Base-by-base conservation (phyloP, 139 green algal species). In the Auxenochlorella pyrenoidosa region DNA sequence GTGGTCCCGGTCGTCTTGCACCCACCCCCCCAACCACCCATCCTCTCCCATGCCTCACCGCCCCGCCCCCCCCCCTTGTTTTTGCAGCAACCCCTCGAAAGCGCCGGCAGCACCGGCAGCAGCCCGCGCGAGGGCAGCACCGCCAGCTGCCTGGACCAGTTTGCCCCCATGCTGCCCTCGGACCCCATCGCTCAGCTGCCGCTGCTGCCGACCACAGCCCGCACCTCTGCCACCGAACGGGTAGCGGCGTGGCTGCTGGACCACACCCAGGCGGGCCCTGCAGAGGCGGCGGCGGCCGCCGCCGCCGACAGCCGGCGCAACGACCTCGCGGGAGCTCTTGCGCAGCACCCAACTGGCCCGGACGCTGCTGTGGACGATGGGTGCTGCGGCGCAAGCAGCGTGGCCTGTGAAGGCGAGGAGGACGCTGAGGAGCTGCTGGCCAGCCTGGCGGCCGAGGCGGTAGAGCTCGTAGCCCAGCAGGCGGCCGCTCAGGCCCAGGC, bases 101-200 rank as follows among this genome's bases (percentile, higher is more conserved):
- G 36, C 41, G 24, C 26, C 26, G 41, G 60, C 79, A 85, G 79
- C 77, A 4, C 30, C 12, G 12, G 47, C 32, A 60, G 51, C 47
- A 83, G 77, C 77, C 47, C 32, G 36, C 66, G 32, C 66, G 66
- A 75, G 26, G 34, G 68, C 75, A 51, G 24, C 43, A 19, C 44
- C 75, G n/a, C 28, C 75, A 41, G 28, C 77, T 83, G 32, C 79
- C 79, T 85, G 79, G 79, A 85, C 60, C 79, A 85, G 60, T 85
- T 58, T 30, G 36, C 66, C 5, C 41, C 59, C 79, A 85, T 85
- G 79, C 79, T 75, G 59, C 79, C 79, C 10, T 47, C 43, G 59
- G 43, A 85, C 60, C 79, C 79, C 12, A 63, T 85, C 40, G 59
- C 75, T 40, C 79, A 85, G 79, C 79, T 85, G 19, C 79, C 79